Percentiles rank a stretch among this genome's conserved stretches.
phyloP scores from a whole-genome alignment of 2,329 filamentous ascomycete species.

The Teratosphaeria destructans region DNA sequence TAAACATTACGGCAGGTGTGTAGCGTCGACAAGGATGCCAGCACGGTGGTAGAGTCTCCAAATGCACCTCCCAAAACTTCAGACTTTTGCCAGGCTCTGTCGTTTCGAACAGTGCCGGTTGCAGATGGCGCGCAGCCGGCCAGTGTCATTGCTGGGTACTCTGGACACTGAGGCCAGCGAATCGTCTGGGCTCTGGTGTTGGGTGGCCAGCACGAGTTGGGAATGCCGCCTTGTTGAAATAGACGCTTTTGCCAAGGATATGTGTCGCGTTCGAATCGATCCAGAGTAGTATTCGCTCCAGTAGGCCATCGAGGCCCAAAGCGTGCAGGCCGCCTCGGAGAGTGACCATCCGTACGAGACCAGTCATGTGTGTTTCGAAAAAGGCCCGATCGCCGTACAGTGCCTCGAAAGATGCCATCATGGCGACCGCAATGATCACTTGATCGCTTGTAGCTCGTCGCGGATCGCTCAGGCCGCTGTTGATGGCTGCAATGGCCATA shows the following conservation, averaged over 20 bases:
- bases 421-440: conserved; percentile 39
- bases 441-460: conserved; percentile 29
- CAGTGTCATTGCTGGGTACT: background rate
- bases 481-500: conserved; percentile 36
- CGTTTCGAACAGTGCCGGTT: background rate
- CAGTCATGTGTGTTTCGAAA: conserved; percentile 41
- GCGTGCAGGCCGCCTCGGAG: conserved; percentile 35
- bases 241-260: conserved; percentile 15
- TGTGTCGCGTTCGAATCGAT: conserved; percentile 31
- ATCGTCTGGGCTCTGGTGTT: conserved; percentile 10
- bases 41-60: background rate
- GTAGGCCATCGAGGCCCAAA: conserved; percentile 36
- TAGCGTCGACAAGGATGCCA: background rate
- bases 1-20: background rate
- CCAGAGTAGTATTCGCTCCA: conserved; percentile 40
- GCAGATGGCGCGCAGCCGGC: background rate
- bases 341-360: conserved; percentile 33
- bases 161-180: conserved; percentile 1
- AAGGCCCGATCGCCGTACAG: conserved; percentile 35
- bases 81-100: background rate
- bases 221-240: conserved; percentile 18
- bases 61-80: background rate
- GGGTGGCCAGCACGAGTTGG: conserved; percentile 11
- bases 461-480: conserved; percentile 26
- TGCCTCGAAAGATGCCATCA: conserved; percentile 45